phyloP scores from a whole-genome alignment of 1,284 basidiomycete species.

The Sphaerobolus stellatus region DNA sequence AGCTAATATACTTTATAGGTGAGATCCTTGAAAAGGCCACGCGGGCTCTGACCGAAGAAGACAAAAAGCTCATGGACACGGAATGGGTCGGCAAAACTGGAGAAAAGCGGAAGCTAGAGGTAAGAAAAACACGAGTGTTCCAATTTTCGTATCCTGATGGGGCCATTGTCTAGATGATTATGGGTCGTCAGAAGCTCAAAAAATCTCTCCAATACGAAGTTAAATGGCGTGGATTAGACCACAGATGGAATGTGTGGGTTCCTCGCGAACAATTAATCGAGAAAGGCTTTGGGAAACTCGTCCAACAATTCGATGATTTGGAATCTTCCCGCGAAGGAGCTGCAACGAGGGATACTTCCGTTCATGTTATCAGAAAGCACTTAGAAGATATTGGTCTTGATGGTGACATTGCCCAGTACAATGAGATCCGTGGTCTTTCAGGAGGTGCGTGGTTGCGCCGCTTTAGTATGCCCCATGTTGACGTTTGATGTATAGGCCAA shows the following conservation, averaged over 20 bases:
- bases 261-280: slow-evolving; percentile 85
- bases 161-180: slow-evolving; percentile 59
- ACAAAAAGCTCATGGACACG: slow-evolving; percentile 77
- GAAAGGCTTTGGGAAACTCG: slow-evolving; percentile 89
- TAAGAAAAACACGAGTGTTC: slow-evolving; percentile 34
- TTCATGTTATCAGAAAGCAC: slow-evolving; percentile 81
- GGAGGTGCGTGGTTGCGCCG: slow-evolving; percentile 54
- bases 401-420: slow-evolving; percentile 96
- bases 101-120: slow-evolving; percentile 88
- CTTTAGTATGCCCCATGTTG: slow-evolving; percentile 16
- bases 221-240: slow-evolving; percentile 95
- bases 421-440: slow-evolving; percentile 88
- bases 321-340: slow-evolving; percentile 94
- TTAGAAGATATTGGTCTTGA: slow-evolving; percentile 94
- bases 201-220: slow-evolving; percentile 95
- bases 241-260: slow-evolving; percentile 94
- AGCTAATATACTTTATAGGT: slow-evolving; percentile 41
- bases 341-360: slow-evolving; percentile 81
- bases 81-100: slow-evolving; percentile 94
- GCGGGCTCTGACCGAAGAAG: slow-evolving; percentile 87
- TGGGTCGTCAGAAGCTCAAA: slow-evolving; percentile 98
- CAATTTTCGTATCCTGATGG: slow-evolving; percentile 11
- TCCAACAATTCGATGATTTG: slow-evolving; percentile 96
- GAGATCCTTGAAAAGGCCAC: slow-evolving; percentile 92
- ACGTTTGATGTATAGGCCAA: slow-evolving; percentile 57